Base-by-base conservation (phyloP, 805 yeast species). In the Torulaspora delbrueckii region DNA sequence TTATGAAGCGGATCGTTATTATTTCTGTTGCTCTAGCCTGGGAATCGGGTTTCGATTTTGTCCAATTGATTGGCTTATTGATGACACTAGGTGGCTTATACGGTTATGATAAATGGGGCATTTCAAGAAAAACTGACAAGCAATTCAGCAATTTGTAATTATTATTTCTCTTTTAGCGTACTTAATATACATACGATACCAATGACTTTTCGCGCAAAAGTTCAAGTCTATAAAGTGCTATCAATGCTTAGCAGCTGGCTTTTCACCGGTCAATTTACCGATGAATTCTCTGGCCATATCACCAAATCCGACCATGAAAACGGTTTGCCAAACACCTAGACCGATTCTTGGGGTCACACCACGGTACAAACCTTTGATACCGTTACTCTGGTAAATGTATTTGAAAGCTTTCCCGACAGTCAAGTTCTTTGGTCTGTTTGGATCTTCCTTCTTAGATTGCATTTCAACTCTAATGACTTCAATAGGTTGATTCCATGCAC, bases 401-500 rank as follows among this genome's bases (percentile, higher is more conserved):
- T 77, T 82, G 60, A 86, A 77, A 27, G 98, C 84, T 42, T 81
- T 75, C 6, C 73, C 62, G 25, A 93, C 96, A 43, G 84, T 78
- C 66, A 91, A 75, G 52, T 91, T 90, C 72, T 86, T 84, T 48
- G 98, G 99, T 71, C 97, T 84, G 65, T 88, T 88, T 57, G 97
- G 96, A 70, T 91, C 98, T 40, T 68, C 72, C n/a, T 90, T 88
- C 73, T 85, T 84, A 46, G 95, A 84, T 72, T 93, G 99, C 97
- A 93, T 89, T 71, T 93, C 99, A 14, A 93, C 96, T 69, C 99
- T 81, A 55, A 90, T 85, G 44, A 93, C 99, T 72, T 93, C 99
- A 60, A 93, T 89, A 32, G 98, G 99, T 72, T 93, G 99, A 71
- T 93, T 93, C 98, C 99, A 93, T 13, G 98, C 96, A 48, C 91